Conservation (phyloP, 805 yeast species). For the Candida golubevii region DNA sequence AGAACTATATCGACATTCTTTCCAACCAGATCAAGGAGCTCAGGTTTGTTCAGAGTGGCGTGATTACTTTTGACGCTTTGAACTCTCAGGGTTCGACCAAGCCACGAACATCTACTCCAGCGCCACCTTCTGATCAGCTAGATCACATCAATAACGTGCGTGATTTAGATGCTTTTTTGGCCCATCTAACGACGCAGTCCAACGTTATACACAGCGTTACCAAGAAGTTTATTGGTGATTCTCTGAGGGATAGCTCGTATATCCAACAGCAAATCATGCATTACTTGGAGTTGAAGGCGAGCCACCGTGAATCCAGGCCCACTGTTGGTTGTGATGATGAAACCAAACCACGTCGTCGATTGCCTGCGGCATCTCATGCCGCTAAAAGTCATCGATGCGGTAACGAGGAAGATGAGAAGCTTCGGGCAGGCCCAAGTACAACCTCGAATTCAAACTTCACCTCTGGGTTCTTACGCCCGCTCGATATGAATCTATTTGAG, state of each 20-base stretch:
- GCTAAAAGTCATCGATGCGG: neutral
- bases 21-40: constrained; percentile 41
- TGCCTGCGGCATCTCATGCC: neutral
- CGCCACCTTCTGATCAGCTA: constrained; percentile 26
- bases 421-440: neutral
- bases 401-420: neutral
- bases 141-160: constrained; percentile 37
- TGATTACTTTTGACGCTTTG: constrained; percentile 40
- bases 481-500: constrained; percentile 15
- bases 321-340: neutral
- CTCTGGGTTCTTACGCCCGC: constrained; percentile 17
- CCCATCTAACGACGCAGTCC: constrained; percentile 34
- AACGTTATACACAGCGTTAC: constrained; percentile 38
- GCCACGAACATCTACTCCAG: constrained; percentile 7
- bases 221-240: constrained; percentile 20
- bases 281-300: constrained; percentile 19
- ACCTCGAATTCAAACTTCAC: constrained; percentile 10
- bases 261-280: constrained; percentile 20
- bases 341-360: neutral
- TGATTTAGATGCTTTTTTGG: constrained; percentile 38
- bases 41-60: constrained; percentile 41
- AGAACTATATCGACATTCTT: constrained; percentile 39
- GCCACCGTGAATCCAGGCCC: constrained; percentile 1
- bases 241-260: constrained; percentile 11
- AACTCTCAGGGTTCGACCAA: constrained; percentile 11